Base-by-base conservation (phyloP, 257 asterid genomes). In the Ocimum tenuiflorum region DNA sequence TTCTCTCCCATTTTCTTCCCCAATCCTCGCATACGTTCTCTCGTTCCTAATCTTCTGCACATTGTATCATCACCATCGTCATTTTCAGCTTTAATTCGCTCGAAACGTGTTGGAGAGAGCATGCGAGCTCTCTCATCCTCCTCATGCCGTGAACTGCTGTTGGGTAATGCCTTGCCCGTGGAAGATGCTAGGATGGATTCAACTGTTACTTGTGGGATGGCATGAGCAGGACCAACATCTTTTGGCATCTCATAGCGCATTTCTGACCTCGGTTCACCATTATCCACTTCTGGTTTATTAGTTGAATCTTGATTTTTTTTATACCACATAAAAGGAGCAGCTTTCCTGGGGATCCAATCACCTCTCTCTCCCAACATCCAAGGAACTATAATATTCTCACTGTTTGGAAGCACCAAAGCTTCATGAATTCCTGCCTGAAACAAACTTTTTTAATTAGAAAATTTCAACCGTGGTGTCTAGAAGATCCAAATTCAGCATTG, bases 281-380 rank as follows among this genome's bases (percentile, higher is more conserved):
- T n/a, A n/a, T n/a, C n/a, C 43, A 59, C 87, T 55, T 67, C 78
- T 55, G 36, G 67, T 67, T 62, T 76, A 66, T 61, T 47, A 62
- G n/a, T 71, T 33, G 84, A 57, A 49, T 89, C 92, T 71, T 81
- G 88, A 63, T 75, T 79, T 23, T 70, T 54, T 73, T 23, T 75
- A 65, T 79, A 77, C 94, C 96, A 89, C 79, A 83, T 75, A 74
- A 84, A 89, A 53, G 99, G 99, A 50, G 96, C 99, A 0, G 58
- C 81, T 27, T 73, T 80, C 73, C 82, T 74, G 3, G 96, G 96
- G 69, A 81, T 76, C 99, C 99, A 92, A 64, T 92, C 97, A 51
- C 87, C 88, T 79, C 86, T 86, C 73, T 92, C 97, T 0, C 95
- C 96, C 68, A 80, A 47, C 99, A 92, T 92, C 89, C 94, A 89